These are phyloP conservation scores for Calonectria naviculata DNA, from an alignment of 2,329 filamentous ascomycete genomes.

Conservation along the genomic window DNA sequence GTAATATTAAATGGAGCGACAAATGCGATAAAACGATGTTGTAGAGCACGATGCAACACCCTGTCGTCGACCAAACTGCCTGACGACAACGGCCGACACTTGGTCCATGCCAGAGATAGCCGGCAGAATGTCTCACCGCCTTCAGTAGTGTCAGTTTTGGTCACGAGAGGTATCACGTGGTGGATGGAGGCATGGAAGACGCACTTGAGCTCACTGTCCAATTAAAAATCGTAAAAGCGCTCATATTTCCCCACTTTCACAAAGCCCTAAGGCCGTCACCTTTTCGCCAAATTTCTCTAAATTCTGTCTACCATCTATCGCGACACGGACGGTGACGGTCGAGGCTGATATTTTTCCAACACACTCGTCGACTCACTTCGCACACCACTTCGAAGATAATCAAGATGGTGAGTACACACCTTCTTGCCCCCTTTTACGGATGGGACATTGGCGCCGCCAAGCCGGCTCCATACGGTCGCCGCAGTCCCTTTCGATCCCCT, in stretches of 20 bases:
- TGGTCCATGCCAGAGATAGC: slow-evolving; percentile 27
- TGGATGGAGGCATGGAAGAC: not conserved
- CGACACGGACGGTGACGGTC: slow-evolving; percentile 49
- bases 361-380: slow-evolving; percentile 54
- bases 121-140: slow-evolving; percentile 46
- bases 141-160: not conserved
- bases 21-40: slow-evolving; percentile 28
- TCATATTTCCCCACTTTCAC: slow-evolving; percentile 36
- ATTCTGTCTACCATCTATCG: slow-evolving; percentile 48
- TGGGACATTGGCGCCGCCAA: slow-evolving; percentile 26
- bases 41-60: slow-evolving; percentile 21
- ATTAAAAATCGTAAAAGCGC: slow-evolving; percentile 45
- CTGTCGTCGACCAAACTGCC: slow-evolving; percentile 32
- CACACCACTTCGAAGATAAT: slow-evolving; percentile 55
- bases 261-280: slow-evolving; percentile 52
- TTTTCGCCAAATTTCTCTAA: slow-evolving; percentile 50
- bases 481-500: slow-evolving; percentile 24
- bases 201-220: slow-evolving; percentile 33
- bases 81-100: slow-evolving; percentile 37
- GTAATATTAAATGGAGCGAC: not conserved
- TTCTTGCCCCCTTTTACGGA: slow-evolving; percentile 26
- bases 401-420: slow-evolving; percentile 60
- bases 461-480: slow-evolving; percentile 27
- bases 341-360: slow-evolving; percentile 48
- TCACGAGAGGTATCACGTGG: slow-evolving; percentile 41